A percentile compares a stretch with the other conserved stretches of the same genome.
phyloP scores from a whole-genome alignment of 2,329 filamentous ascomycete genomes.

The Albifimbria verrucaria region DNA sequence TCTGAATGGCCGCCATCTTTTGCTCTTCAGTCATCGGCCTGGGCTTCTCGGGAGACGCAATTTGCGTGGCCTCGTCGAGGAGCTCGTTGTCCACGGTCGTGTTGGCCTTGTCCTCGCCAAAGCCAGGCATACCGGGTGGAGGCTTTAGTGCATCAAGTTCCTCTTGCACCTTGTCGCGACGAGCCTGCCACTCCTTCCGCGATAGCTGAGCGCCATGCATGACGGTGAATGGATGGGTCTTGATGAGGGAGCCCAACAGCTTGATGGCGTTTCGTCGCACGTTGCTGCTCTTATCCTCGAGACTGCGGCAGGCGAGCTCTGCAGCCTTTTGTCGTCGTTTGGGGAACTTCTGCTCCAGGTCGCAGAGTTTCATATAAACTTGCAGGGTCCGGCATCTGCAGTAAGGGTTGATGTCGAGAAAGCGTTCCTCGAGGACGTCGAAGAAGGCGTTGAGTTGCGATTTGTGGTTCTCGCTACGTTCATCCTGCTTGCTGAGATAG shows the following conservation, averaged over 20 bases:
- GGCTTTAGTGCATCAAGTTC: constrained; percentile 81
- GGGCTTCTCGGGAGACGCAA: constrained; percentile 67
- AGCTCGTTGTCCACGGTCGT: constrained; percentile 72
- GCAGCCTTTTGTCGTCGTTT: constrained; percentile 86
- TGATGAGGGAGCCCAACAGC: constrained; percentile 79
- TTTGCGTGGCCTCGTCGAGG: constrained; percentile 83
- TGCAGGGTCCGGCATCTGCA: constrained; percentile 89
- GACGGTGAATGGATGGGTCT: constrained; percentile 89
- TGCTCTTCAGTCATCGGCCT: constrained; percentile 74
- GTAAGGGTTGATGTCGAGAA: constrained; percentile 95
- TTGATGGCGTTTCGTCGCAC: constrained; percentile 95
- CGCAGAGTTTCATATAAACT: constrained; percentile 87
- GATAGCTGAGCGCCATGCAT: constrained; percentile 87
- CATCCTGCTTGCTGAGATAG: constrained; percentile 86
- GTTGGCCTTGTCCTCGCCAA: constrained; percentile 62
- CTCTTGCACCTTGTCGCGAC: constrained; percentile 77
- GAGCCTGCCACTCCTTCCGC: constrained; percentile 78
- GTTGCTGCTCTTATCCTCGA: constrained; percentile 98
- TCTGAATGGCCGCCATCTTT: constrained; percentile 68
- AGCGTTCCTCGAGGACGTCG: constrained; percentile 92
- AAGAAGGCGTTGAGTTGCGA: constrained; percentile 96
- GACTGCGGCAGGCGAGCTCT: constrained; percentile 80
- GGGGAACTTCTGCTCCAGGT: constrained; percentile 93
- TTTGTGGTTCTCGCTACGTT: constrained; percentile 88
- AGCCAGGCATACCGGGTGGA: constrained; percentile 63